Conservation (phyloP, 345 rosid genomes). For the Euclidium syriacum region DNA sequence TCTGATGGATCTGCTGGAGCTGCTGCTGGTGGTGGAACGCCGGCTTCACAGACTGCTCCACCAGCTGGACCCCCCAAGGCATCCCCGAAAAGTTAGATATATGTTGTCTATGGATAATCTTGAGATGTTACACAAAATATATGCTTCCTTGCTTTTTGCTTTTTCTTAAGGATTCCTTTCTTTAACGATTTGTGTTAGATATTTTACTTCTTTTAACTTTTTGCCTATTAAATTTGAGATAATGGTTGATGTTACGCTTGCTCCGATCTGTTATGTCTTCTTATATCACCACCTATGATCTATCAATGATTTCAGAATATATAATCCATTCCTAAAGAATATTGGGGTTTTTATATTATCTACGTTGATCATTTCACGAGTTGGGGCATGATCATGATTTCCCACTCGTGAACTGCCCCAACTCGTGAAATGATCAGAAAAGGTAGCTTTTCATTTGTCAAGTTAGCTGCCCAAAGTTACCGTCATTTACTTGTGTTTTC, state of each 20-base stretch:
- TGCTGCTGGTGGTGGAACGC: constrained; percentile 29
- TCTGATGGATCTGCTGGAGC: constrained; percentile 46
- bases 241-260: not conserved
- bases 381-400: no score
- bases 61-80: constrained; percentile 60
- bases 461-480: no score
- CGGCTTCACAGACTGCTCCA: constrained; percentile 49
- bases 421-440: no score
- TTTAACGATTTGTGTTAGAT: constrained; percentile 5
- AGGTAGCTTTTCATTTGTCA: no score
- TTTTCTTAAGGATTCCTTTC: not conserved
- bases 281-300: no score
- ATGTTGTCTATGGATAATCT: not conserved
- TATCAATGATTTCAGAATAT: no score
- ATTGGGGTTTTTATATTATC: no score
- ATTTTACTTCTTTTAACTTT: not conserved
- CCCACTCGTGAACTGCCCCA: no score
- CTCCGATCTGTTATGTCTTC: no score
- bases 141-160: not conserved
- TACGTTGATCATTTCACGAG: no score
- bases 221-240: not conserved
- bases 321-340: no score
- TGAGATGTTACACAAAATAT: constrained; percentile 15
- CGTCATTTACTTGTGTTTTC: no score
- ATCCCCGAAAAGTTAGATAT: constrained; percentile 56